A percentile compares a stretch with the other conserved stretches of the same genome.
phyloP scores from a whole-genome alignment of 352 stramenopile species.

The Globisporangium cederbergense region DNA sequence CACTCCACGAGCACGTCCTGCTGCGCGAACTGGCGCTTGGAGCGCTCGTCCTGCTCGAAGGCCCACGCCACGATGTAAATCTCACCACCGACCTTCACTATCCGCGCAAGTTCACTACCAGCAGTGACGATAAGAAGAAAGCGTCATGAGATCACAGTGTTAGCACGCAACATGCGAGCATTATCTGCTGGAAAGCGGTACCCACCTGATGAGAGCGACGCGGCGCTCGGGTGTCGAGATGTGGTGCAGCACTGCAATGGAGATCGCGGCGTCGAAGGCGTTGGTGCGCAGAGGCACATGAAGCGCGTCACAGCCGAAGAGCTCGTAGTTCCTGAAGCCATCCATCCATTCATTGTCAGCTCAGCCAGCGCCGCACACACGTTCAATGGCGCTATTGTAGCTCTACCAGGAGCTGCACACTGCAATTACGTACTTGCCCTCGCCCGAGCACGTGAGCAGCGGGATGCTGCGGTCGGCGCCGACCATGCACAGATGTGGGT shows the following conservation, averaged over 20 bases:
- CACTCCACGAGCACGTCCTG: slow-evolving; percentile 86
- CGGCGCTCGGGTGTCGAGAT: slow-evolving; percentile 75
- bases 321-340: slow-evolving; percentile 37
- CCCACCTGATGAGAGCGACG: slow-evolving; percentile 59
- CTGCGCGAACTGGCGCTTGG: slow-evolving; percentile 70
- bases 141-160: neutral
- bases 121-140: neutral
- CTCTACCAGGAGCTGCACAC: neutral
- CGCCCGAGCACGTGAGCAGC: slow-evolving; percentile 49
- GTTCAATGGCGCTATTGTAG: neutral
- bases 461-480: slow-evolving; percentile 74
- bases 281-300: slow-evolving; percentile 52
- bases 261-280: slow-evolving; percentile 76
- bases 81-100: slow-evolving; percentile 53
- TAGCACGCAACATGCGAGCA: neutral
- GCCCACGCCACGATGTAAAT: slow-evolving; percentile 77
- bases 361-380: neutral
- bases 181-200: neutral
- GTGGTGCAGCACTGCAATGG: slow-evolving; percentile 81
- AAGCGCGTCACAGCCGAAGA: slow-evolving; percentile 73
- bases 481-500: slow-evolving; percentile 59
- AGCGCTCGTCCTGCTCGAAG: slow-evolving; percentile 77
- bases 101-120: slow-evolving; percentile 56
- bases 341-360: neutral
- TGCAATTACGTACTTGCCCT: slow-evolving; percentile 27